Evolutionary conservation across 2,329 filamentous ascomycete genomes (phyloP), one percentile per base, ranked within the genome.

Genomic region (Madurella fahalii): DNA sequence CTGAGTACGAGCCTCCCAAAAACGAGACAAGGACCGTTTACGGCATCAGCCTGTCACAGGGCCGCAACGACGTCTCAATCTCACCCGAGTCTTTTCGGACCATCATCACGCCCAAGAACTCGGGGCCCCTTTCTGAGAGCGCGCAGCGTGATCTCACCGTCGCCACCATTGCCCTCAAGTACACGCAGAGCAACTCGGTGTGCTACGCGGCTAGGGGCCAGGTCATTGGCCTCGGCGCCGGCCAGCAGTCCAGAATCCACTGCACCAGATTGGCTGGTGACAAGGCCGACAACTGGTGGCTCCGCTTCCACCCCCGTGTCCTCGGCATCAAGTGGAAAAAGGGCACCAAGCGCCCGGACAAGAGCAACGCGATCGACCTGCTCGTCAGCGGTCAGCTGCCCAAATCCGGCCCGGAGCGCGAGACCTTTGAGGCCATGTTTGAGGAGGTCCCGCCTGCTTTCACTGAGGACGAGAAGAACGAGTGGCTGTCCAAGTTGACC

Each of bases 241-340:
- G 94, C 57, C 94, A 99, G 74, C 94, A 99, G 77, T 95, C 90
- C 58, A 88, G 94, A 64, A 99, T 99, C 65, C 94, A 99, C 81
- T 99, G 94, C 83, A 99, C 94, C 41, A 87, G 94, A 62, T 84
- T 99, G 49, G 94, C 94, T 11, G 94, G 94, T 57, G 93, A 97
- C 79, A 99, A 99, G 81, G 90, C 92, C 47, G 94, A 99, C 74
- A 96, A 95, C 80, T 97, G 93, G 93, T 99, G 93, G 94, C 88
- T 99, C 80, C 89, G 94, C 67, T 97, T 97, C 84, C 89, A 96
- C 78, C 86, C 90, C 64, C 87, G 90, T 50, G 89, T 94, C 12
- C 81, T 97, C 47, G 80, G 78, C 68, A 87, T 99, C 71, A 89
- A 93, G 78, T 99, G 91, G 90, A 96, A 96, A 82, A 93, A 94